Evolutionary conservation across 1,284 basidiomycete genomes (phyloP), one percentile per base, ranked within the genome.

Genomic region (Sphagnurus paluster): DNA sequence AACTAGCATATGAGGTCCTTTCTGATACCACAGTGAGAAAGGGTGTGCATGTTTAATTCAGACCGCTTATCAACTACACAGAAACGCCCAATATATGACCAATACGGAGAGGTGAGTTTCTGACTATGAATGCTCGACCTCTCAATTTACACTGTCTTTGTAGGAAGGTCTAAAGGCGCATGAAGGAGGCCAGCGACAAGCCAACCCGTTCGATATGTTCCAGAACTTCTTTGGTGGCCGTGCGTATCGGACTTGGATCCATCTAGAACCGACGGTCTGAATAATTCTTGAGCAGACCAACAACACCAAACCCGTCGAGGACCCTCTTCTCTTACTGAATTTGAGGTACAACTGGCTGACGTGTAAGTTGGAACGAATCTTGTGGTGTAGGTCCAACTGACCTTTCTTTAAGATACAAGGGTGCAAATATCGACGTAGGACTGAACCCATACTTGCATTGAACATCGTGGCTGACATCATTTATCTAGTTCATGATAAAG

Each of bases 201-300:
- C 77, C n/a, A 91, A 95, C 61, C 90, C 93, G n/a, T 92, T 96
- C 62, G 94, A 97, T 62, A 80, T 96, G 58, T 98, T 98, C 68
- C 82, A 88, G 30, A 86, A 73, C 58, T 96, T 97, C 76, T 98
- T 98, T 59, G 93, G 93, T 53, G 82, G 85, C 59, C 77, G 78
- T 82, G 50, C 62, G 80, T 74, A 19, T 13, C 47, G n/a, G 36
- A 21, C 19, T 25, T 19, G 20, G 48, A 30, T 48, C 16, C n/a
- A n/a, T n/a, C n/a, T n/a, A n/a, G n/a, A n/a, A n/a, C n/a, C n/a
- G n/a, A n/a, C n/a, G n/a, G n/a, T n/a, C n/a, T n/a, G n/a, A n/a
- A n/a, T n/a, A n/a, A n/a, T n/a, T n/a, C n/a, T n/a, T n/a, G n/a
- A n/a, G n/a, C n/a, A 46, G 44, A 14, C 29, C 38, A 74, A 29